phyloP scores from a whole-genome alignment of 1,284 basidiomycete species.

The Rhodotorula mucilaginosa region DNA sequence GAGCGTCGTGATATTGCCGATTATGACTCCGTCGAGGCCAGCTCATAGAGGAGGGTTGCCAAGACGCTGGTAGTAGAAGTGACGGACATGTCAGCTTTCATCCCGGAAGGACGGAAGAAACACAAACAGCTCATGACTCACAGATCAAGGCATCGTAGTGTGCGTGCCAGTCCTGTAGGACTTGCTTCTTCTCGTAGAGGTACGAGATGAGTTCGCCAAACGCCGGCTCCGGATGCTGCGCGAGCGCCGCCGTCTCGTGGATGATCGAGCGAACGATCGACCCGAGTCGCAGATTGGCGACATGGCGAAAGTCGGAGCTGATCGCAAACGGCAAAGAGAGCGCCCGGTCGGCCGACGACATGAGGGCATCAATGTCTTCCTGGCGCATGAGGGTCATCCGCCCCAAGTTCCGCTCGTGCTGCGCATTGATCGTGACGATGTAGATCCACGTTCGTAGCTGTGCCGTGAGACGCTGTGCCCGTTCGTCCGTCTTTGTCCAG shows the following conservation, averaged over 20 bases:
- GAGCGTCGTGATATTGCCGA: slow-evolving; percentile 21
- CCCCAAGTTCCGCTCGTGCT: slow-evolving; percentile 20
- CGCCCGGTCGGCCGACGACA: slow-evolving; percentile 11
- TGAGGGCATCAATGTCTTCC: slow-evolving; percentile 18
- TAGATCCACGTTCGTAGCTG: slow-evolving; percentile 27
- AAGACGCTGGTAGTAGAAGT: background rate
- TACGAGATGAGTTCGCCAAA: slow-evolving; percentile 11
- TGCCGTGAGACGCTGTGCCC: slow-evolving; percentile 11
- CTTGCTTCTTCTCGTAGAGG: slow-evolving; percentile 8
- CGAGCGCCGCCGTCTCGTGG: slow-evolving; percentile 7
- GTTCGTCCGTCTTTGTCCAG: slow-evolving; percentile 16
- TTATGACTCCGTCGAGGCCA: slow-evolving; percentile 22
- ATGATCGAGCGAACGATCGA: slow-evolving; percentile 20
- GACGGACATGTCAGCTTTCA: too few species aligned
- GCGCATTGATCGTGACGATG: slow-evolving; percentile 18
- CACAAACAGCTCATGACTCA: background rate
- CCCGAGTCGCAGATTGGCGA: slow-evolving; percentile 27
- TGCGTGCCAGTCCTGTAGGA: slow-evolving; percentile 12
- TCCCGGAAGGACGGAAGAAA: too few species aligned
- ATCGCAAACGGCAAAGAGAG: slow-evolving; percentile 13
- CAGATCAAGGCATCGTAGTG: slow-evolving; percentile 20
- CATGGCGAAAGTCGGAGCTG: slow-evolving; percentile 13
- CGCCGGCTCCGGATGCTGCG: background rate
- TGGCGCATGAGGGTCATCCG: slow-evolving; percentile 16
- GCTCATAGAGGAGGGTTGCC: slow-evolving; percentile 14